phyloP scores from a whole-genome alignment of 768 basidiomycete species.

The Tylopilus subfusipes region DNA sequence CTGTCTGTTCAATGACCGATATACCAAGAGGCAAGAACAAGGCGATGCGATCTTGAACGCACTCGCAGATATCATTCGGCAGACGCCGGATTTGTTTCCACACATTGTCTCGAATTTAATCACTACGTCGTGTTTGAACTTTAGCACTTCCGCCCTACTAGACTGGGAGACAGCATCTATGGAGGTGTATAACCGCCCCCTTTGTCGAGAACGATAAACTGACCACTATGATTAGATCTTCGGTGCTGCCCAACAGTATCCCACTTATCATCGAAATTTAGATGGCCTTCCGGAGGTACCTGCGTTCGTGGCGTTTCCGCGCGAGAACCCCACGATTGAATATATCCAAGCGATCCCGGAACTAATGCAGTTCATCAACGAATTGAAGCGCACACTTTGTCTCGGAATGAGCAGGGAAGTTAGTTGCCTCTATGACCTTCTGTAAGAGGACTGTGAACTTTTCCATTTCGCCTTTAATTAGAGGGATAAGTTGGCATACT shows the following conservation, averaged over 20 bases:
- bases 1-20: conserved; percentile 35
- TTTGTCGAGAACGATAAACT: neutral
- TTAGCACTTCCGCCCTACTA: conserved; percentile 32
- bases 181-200: conserved; percentile 14
- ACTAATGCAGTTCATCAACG: too few relatives aligned
- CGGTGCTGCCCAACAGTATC: conserved; percentile 21
- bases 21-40: conserved; percentile 29
- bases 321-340: too few relatives aligned
- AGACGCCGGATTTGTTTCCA: conserved; percentile 27
- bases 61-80: conserved; percentile 32
- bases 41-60: conserved; percentile 31
- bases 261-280: too few relatives aligned
- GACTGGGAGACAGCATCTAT: conserved; percentile 32
- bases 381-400: too few relatives aligned
- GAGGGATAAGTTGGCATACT: neutral
- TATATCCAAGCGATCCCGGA: too few relatives aligned
- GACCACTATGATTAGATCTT: conserved; percentile 12
- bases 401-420: too few relatives aligned
- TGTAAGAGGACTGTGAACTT: too few relatives aligned
- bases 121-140: conserved; percentile 34
- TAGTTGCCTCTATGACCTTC: too few relatives aligned
- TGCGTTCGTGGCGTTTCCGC: too few relatives aligned
- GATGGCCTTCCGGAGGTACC: too few relatives aligned
- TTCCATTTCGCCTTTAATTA: too few relatives aligned
- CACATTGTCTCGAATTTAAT: conserved; percentile 34